Percentiles rank a stretch among this genome's conserved stretches.
Evolutionary conservation across 2,329 filamentous ascomycete genomes (phyloP).

Genomic region (Nemania sp.): DNA sequence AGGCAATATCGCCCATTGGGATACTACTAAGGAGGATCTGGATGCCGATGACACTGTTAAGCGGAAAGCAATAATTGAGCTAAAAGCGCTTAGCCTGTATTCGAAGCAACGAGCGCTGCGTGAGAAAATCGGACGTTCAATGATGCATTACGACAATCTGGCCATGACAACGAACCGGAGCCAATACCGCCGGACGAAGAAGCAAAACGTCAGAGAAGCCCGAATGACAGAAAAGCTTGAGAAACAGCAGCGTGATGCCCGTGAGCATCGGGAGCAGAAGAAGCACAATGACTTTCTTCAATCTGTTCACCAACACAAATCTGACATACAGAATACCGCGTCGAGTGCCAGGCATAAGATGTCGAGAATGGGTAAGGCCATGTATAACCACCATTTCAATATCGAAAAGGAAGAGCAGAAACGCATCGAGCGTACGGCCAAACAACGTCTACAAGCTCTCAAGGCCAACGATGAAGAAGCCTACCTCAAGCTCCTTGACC

Average conservation of each 20-base stretch:
- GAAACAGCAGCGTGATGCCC: slow-evolving; percentile 97
- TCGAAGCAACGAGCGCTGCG: slow-evolving; percentile 88
- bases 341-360: slow-evolving; percentile 77
- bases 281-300: slow-evolving; percentile 93
- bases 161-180: slow-evolving; percentile 97
- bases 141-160: slow-evolving; percentile 95
- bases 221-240: slow-evolving; percentile 98
- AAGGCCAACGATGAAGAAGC: slow-evolving; percentile 99
- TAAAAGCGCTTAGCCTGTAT: slow-evolving; percentile 90
- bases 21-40: slow-evolving; percentile 75
- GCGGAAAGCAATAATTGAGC: slow-evolving; percentile 91
- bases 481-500: slow-evolving; percentile 95
- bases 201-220: slow-evolving; percentile 93
- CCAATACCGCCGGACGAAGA: slow-evolving; percentile 94
- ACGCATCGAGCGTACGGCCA: slow-evolving; percentile 95
- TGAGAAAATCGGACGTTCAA: slow-evolving; percentile 87
- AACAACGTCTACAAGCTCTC: slow-evolving; percentile 98
- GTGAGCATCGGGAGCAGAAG: slow-evolving; percentile 97
- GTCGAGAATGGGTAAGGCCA: slow-evolving; percentile 88
- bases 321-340: slow-evolving; percentile 78
- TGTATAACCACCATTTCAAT: slow-evolving; percentile 90
- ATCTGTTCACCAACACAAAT: slow-evolving; percentile 84
- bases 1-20: slow-evolving; percentile 89
- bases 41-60: slow-evolving; percentile 86
- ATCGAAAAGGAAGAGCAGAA: slow-evolving; percentile 99